Percentiles rank a stretch among this genome's conserved stretches.
Conservation (phyloP, 768 basidiomycete genomes). For the Hericium rajendrae region DNA sequence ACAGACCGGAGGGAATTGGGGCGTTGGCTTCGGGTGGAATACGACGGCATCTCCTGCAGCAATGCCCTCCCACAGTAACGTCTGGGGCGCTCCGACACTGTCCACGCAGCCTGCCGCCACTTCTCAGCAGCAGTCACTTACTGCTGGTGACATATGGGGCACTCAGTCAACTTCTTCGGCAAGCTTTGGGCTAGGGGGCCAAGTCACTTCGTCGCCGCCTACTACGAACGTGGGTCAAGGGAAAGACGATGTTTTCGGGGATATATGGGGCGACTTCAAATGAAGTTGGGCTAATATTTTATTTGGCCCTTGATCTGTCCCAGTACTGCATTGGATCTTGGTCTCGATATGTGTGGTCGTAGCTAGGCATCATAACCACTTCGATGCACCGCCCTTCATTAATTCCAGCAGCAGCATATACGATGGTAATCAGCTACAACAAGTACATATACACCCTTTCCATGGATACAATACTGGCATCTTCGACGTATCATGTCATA, state of each 20-base stretch:
- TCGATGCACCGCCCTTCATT: too few relatives aligned
- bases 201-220: too few relatives aligned
- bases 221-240: slow-evolving; percentile 28
- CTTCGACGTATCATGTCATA: neutral
- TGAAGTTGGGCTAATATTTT: slow-evolving; percentile 21
- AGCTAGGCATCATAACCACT: too few relatives aligned
- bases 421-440: too few relatives aligned
- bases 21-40: slow-evolving; percentile 56
- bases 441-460: too few relatives aligned
- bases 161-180: slow-evolving; percentile 18
- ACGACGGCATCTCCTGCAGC: slow-evolving; percentile 20
- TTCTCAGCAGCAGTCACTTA: slow-evolving; percentile 24
- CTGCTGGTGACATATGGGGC: slow-evolving; percentile 56
- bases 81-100: slow-evolving; percentile 25
- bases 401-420: too few relatives aligned
- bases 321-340: neutral
- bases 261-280: slow-evolving; percentile 81
- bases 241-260: slow-evolving; percentile 75
- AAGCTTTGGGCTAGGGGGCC: slow-evolving; percentile 6
- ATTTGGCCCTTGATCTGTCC: neutral
- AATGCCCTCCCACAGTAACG: slow-evolving; percentile 18
- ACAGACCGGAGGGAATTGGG: slow-evolving; percentile 53
- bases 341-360: too few relatives aligned
- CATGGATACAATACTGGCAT: too few relatives aligned
- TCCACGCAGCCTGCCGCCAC: slow-evolving; percentile 15